Evolutionary conservation across 371 early-diverging fungal species (phyloP).

Genomic region (Syncephalastrum monosporum): DNA sequence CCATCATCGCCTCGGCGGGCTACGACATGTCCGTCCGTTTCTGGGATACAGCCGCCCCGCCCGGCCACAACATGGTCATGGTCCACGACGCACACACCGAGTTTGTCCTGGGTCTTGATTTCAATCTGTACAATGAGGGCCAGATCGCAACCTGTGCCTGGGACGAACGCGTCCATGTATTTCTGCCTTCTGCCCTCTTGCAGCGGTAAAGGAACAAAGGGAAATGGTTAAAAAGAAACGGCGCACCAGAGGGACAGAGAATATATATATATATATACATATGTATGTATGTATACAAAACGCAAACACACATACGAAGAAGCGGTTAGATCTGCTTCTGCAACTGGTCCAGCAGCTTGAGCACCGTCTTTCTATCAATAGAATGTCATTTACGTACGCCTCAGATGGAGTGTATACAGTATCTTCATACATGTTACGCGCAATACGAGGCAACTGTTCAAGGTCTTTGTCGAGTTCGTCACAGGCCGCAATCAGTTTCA

Average conservation of each 20-base stretch:
- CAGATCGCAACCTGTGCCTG: conserved; percentile 91
- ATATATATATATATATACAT: too few species aligned
- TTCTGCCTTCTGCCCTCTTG: conserved; percentile 50
- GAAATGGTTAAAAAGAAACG: background rate
- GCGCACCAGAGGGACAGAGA: background rate
- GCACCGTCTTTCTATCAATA: background rate
- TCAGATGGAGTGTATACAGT: background rate
- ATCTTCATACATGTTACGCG: conserved; percentile 33
- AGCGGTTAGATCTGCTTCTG: background rate
- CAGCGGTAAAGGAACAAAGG: conserved; percentile 26
- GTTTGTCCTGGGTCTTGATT: conserved; percentile 94
- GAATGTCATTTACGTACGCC: background rate
- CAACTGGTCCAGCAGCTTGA: too few species aligned
- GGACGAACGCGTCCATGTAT: conserved; percentile 85
- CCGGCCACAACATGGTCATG: conserved; percentile 53
- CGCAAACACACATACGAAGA: background rate
- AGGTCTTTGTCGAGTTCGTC: conserved; percentile 53
- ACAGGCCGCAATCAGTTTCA: conserved; percentile 41
- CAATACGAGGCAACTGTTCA: conserved; percentile 27
- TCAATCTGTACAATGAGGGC: conserved; percentile 80
- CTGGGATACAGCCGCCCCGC: conserved; percentile 79
- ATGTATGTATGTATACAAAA: conserved; percentile 5
- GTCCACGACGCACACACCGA: conserved; percentile 86
- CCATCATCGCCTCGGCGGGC: conserved; percentile 74
- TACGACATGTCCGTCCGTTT: conserved; percentile 95